A percentile compares a stretch with the other conserved stretches of the same genome.
These are phyloP conservation scores for Leccinum rimulosum DNA, from an alignment of 768 basidiomycete species.

Conservation along the genomic window DNA sequence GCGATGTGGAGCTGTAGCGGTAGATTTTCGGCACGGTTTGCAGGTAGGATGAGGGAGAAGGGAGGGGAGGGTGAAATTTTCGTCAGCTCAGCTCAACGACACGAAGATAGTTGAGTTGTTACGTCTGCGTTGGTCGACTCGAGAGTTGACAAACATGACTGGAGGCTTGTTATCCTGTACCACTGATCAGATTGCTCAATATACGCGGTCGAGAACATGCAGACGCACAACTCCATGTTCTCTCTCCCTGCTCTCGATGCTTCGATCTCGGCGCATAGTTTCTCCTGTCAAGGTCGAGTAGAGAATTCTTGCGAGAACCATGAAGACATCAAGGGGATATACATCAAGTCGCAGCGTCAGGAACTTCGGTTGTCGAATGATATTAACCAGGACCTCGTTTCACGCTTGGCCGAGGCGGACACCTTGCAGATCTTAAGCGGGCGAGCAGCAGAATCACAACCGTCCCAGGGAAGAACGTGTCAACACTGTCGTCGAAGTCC, in stretches of 20 bases:
- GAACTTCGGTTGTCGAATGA: too few species aligned
- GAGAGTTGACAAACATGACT: slow-evolving; percentile 69
- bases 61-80: too few species aligned
- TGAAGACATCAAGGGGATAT: slow-evolving; percentile 17
- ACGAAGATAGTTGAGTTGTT: slow-evolving; percentile 7
- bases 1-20: too few species aligned
- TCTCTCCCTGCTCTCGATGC: slow-evolving; percentile 78
- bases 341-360: too few species aligned
- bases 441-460: too few species aligned
- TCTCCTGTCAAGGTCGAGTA: slow-evolving; percentile 56
- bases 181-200: neutral
- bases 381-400: too few species aligned
- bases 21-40: too few species aligned
- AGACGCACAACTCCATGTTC: slow-evolving; percentile 61
- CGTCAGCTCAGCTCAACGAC: too few species aligned
- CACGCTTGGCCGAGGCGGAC: too few species aligned
- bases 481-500: too few species aligned
- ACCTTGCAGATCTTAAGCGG: too few species aligned
- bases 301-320: neutral
- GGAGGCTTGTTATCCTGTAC: slow-evolving; percentile 40
- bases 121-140: slow-evolving; percentile 49
- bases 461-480: slow-evolving; percentile 89
- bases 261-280: slow-evolving; percentile 97
- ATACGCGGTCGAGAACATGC: neutral
- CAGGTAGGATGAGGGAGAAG: too few species aligned